Evolutionary conservation across 129 eudicot genomes (phyloP), one percentile per base, ranked within the genome.

Genomic region (Artemisia annua): DNA sequence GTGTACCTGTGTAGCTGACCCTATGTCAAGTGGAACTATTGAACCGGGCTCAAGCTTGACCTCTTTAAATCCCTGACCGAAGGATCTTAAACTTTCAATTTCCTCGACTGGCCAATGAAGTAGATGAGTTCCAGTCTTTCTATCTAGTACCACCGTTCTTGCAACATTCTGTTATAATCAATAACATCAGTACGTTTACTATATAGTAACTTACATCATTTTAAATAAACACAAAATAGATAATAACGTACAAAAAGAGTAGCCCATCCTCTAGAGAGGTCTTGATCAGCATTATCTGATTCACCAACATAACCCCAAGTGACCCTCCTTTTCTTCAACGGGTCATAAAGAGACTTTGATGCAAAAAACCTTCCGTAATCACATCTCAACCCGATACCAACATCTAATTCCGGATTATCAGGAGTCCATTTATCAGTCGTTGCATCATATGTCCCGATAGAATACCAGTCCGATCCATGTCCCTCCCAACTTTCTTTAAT

Each of bases 31-130:
- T 43, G 89, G 91, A 30, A 77, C 69, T 30, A 85, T 56, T n/a
- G 97, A 86, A 48, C 98, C 98, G 0, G 97, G 93, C 66, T 70
- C 75, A 14, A 93, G 86, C 48, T 66, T 53, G 10, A 90, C 77
- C 32, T 77, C 56, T 4, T 91, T 53, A 15, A 86, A 76, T 55
- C 80, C 87, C 39, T 22, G 69, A 61, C 69, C 69, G 14, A 66
- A 32, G 68, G 53, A 69, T 74, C 98, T 82, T 80, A 93, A 79
- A 18, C 68, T 79, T 55, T 93, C 96, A 26, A 90, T 69, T 57
- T 93, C 98, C 75, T 87, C 87, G 12, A 93, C 87, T 55, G 98
- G 98, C 98, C 98, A 93, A 50, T 89, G 98, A 71, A 93, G 87
- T 67, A 93, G 60, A 85, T 93, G 78, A 68, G 82, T 82, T 7